Evolutionary conservation across 2,329 filamentous ascomycete genomes (phyloP).

Genomic region (Diaporthe sp.): DNA sequence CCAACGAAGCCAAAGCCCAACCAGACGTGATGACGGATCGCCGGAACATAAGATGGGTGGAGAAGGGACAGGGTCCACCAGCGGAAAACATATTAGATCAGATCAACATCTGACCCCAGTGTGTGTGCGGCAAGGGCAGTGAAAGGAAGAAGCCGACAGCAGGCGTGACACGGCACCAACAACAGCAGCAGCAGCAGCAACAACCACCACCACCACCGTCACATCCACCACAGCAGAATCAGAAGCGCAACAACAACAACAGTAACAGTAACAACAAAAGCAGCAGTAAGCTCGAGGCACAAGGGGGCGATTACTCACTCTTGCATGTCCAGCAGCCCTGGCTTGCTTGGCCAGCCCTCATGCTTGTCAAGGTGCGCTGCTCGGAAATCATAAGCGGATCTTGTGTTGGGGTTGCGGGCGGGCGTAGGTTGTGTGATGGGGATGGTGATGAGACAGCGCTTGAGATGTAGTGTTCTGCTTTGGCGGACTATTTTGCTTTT

Average conservation of each 20-base stretch:
- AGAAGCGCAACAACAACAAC: not conserved
- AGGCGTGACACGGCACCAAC: not conserved
- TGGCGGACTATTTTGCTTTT: constrained; percentile 25
- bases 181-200: not conserved
- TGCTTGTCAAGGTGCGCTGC: constrained; percentile 14
- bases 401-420: not conserved
- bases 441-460: constrained; percentile 27
- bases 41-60: not conserved
- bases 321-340: constrained; percentile 61
- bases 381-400: not conserved
- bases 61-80: constrained; percentile 12
- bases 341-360: constrained; percentile 37
- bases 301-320: constrained; percentile 50
- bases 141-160: not conserved
- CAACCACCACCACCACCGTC: not conserved
- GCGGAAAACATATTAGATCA: not conserved
- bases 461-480: constrained; percentile 29
- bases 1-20: constrained; percentile 18
- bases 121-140: not conserved
- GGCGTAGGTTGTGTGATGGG: constrained; percentile 20
- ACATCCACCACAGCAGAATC: too few relatives aligned
- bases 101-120: constrained; percentile 17
- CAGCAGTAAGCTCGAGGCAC: not conserved
- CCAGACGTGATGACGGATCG: not conserved
- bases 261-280: not conserved